phyloP scores from a whole-genome alignment of 1,284 basidiomycete genomes.

The Microbotryomycetes sp. region DNA sequence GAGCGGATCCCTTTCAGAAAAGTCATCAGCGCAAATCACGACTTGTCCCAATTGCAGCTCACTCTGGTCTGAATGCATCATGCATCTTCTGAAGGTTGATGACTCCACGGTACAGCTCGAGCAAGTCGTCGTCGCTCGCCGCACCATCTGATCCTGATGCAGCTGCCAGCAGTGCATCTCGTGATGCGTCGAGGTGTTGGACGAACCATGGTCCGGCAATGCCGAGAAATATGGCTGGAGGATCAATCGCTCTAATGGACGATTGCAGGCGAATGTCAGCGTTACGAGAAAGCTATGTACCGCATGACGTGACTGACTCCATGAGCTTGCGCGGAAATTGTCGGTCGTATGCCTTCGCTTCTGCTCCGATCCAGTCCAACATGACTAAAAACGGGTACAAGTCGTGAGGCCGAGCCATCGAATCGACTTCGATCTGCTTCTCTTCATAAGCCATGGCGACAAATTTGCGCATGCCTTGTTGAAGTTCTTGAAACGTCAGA shows the following conservation, averaged over 20 bases:
- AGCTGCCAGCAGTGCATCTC: slow-evolving; percentile 47
- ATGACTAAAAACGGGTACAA: slow-evolving; percentile 68
- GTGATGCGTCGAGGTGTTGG: slow-evolving; percentile 63
- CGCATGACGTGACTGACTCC: slow-evolving; percentile 54
- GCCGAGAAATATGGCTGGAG: slow-evolving; percentile 49
- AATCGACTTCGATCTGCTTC: slow-evolving; percentile 55
- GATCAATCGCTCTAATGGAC: slow-evolving; percentile 13
- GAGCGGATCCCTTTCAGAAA: slow-evolving; percentile 17
- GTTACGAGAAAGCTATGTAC: neutral
- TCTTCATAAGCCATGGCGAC: slow-evolving; percentile 42
- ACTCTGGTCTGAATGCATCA: slow-evolving; percentile 70
- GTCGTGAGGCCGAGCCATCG: slow-evolving; percentile 55
- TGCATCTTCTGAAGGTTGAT: slow-evolving; percentile 69
- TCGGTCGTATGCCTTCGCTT: slow-evolving; percentile 71
- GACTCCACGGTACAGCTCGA: slow-evolving; percentile 70
- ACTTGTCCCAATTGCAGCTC: slow-evolving; percentile 40
- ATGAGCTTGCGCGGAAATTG: slow-evolving; percentile 74
- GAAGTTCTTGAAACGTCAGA: slow-evolving; percentile 39
- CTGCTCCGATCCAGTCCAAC: slow-evolving; percentile 82
- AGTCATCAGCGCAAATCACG: neutral
- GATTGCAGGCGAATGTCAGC: neutral
- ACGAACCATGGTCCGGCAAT: slow-evolving; percentile 72
- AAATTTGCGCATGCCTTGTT: slow-evolving; percentile 46
- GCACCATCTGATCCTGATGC: slow-evolving; percentile 58
- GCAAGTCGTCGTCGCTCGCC: slow-evolving; percentile 79